Evolutionary conservation across 2,329 filamentous ascomycete species (phyloP).

Genomic region (Kalmusia sp.): DNA sequence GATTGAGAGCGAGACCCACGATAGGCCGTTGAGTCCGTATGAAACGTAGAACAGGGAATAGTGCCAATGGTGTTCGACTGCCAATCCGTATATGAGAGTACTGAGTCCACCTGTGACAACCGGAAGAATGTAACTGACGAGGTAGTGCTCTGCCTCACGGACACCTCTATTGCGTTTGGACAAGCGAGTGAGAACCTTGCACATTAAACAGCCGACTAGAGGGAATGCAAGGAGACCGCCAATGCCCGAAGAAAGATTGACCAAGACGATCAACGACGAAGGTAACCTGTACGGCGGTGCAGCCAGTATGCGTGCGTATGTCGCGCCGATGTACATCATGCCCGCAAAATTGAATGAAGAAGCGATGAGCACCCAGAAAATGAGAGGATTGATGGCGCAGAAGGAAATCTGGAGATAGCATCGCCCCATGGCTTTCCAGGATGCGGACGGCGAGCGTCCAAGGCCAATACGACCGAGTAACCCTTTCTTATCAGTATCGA

Average conservation of each 20-base stretch:
- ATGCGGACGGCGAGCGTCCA: slow-evolving; percentile 29
- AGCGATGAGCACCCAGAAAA: slow-evolving; percentile 41
- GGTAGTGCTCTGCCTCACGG: slow-evolving; percentile 40
- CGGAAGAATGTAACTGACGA: slow-evolving; percentile 35
- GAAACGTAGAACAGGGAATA: slow-evolving; percentile 28
- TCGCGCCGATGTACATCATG: slow-evolving; percentile 39
- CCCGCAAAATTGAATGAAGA: slow-evolving; percentile 33
- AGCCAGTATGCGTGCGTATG: slow-evolving; percentile 27
- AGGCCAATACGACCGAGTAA: slow-evolving; percentile 27
- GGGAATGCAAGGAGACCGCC: slow-evolving; percentile 29
- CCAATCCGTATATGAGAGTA: slow-evolving; percentile 33
- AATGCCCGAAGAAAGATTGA: slow-evolving; percentile 27
- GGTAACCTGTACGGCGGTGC: slow-evolving; percentile 31
- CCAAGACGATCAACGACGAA: slow-evolving; percentile 16
- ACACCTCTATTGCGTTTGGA: slow-evolving; percentile 35
- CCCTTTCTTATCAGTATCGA: slow-evolving; percentile 11
- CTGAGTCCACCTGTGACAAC: slow-evolving; percentile 29
- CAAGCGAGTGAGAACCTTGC: slow-evolving; percentile 24
- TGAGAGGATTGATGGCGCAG: slow-evolving; percentile 35
- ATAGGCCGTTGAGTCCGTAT: slow-evolving; percentile 38
- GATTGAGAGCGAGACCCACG: slow-evolving; percentile 30
- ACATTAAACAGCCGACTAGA: slow-evolving; percentile 14
- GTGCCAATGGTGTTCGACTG: slow-evolving; percentile 23
- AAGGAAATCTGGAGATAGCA: slow-evolving; percentile 38
- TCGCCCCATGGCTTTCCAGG: slow-evolving; percentile 30